These are phyloP conservation scores for Hymenoscyphus repandus DNA, from an alignment of 2,329 filamentous ascomycete genomes.

Conservation along the genomic window DNA sequence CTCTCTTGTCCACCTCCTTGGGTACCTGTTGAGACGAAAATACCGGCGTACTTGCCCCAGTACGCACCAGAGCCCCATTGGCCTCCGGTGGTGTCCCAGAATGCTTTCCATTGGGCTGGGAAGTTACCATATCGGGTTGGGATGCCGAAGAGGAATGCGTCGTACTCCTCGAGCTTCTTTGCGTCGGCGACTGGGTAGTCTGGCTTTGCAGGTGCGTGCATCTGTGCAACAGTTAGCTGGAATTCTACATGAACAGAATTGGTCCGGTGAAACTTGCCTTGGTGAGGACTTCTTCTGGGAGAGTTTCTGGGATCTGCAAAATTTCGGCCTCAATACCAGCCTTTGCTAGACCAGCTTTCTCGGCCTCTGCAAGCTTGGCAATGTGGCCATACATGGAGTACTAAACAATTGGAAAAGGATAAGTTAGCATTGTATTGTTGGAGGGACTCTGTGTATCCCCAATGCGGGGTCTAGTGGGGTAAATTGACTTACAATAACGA, in stretches of 20 bases:
- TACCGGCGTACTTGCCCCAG: conserved; percentile 82
- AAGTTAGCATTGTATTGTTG: neutral
- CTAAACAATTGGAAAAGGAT: conserved; percentile 37
- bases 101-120: conserved; percentile 84
- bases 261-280: conserved; percentile 41
- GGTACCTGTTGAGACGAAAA: conserved; percentile 86
- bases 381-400: conserved; percentile 97
- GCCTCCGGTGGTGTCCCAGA: conserved; percentile 85
- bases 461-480: conserved; percentile 11
- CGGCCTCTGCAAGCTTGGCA: conserved; percentile 74
- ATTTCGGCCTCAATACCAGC: conserved; percentile 78
- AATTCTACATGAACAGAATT: neutral
- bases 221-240: conserved; percentile 36
- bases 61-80: conserved; percentile 76
- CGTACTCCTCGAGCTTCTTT: conserved; percentile 63
- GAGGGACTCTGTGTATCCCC: neutral
- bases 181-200: conserved; percentile 60
- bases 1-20: conserved; percentile 89
- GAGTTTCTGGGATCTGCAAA: conserved; percentile 75
- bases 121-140: conserved; percentile 97
- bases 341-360: conserved; percentile 83
- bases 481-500: conserved; percentile 67
- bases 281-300: conserved; percentile 70
- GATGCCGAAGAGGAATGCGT: conserved; percentile 88
- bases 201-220: conserved; percentile 79